Percentiles rank a stretch among this genome's conserved stretches.
These are phyloP conservation scores for Lachnellula subtilissima DNA, from an alignment of 2,329 filamentous ascomycete species.

Conservation along the genomic window DNA sequence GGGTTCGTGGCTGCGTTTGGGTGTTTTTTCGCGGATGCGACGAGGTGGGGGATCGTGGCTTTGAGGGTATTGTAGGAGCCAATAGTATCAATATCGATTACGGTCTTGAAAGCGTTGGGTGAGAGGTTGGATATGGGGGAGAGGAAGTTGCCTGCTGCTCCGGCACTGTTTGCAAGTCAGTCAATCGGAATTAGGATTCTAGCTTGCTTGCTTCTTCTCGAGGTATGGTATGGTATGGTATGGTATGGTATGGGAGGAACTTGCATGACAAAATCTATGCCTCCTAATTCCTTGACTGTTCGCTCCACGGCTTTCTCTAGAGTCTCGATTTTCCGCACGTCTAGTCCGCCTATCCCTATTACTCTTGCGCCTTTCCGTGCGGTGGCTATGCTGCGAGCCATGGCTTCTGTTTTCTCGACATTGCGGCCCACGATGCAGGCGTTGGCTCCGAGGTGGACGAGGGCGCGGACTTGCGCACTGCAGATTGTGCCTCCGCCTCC, in stretches of 20 bases:
- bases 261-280: conserved; percentile 89
- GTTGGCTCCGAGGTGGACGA: conserved; percentile 87
- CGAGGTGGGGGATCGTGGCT: conserved; percentile 77
- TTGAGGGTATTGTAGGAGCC: conserved; percentile 95
- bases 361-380: conserved; percentile 76
- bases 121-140: conserved; percentile 77
- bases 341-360: conserved; percentile 74
- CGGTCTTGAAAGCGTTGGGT: conserved; percentile 86
- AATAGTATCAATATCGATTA: conserved; percentile 93
- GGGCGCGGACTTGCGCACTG: conserved; percentile 84
- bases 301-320: conserved; percentile 70
- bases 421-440: conserved; percentile 93
- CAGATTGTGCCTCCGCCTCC: conserved; percentile 93
- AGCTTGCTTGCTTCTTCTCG: not conserved
- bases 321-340: conserved; percentile 70
- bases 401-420: conserved; percentile 76
- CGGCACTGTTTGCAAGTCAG: conserved; percentile 54
- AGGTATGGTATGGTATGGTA: no score
- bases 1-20: conserved; percentile 56
- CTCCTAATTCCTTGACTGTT: conserved; percentile 77
- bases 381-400: conserved; percentile 76
- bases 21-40: conserved; percentile 61
- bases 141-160: conserved; percentile 93
- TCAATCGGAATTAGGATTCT: not conserved
- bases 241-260: conserved; percentile 22